Base-by-base conservation (phyloP, 495 filamentous ascomycete species). In the Annulohypoxylon stygium region DNA sequence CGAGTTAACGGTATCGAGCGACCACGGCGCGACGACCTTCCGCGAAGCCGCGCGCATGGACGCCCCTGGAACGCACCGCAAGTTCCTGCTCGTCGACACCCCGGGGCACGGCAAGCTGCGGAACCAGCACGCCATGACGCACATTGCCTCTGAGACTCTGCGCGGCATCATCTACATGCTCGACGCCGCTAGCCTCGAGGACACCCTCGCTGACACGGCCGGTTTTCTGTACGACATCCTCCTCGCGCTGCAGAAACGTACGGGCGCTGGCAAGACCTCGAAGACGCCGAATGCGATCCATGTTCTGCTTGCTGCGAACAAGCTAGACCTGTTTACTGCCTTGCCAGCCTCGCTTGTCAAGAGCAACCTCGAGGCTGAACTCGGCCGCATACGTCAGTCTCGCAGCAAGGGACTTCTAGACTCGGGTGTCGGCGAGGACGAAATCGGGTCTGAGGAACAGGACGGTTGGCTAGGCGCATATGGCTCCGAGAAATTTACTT, bases 91-190 rank as follows among this genome's bases (percentile, higher is more conserved):
- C 26, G 81, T 89, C 76, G 95, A 99, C 83, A 98, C 96, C 3
- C 95, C 95, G 1, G 95, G 95, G 62, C 96, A 98, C 85, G 94
- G 93, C 59, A 99, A 99, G 79, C 89, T 98, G 7, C 93, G 96
- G 54, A 85, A 87, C 69, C 75, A 87, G 79, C 79, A 86, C n/a
- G 78, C 88, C 50, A 65, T 81, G 20, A 78, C 76, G 37, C 74
- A 87, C n/a, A 88, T 67, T 43, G 94, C 92, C n/a, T 41, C 77
- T 6, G 39, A 33, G n/a, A 70, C 66, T 26, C 48, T 77, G 36
- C 67, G 65, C 2, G 77, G 77, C 16, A 82, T 99, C 45, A 83
- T 98, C 36, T 98, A 94, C 81, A 82, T 97, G 65, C 88, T 97
- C 23, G 96, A 99, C 81, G 91, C 96, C 11, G 92, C 94, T 0